phyloP scores from a whole-genome alignment of 352 stramenopile species.

The Phytophthora palmivora region DNA sequence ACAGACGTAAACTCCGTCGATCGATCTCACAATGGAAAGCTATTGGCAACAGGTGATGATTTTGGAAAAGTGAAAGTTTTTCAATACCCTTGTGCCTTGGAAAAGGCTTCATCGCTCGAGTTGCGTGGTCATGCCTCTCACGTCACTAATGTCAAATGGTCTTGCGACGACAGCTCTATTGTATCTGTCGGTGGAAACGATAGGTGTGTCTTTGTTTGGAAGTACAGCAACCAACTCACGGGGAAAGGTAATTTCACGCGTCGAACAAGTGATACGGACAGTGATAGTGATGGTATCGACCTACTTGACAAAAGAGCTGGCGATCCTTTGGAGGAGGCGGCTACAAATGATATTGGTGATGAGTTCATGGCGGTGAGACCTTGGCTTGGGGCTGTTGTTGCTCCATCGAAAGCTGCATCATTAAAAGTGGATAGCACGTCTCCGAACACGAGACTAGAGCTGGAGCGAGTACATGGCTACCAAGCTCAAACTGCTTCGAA shows the following conservation, averaged over 20 bases:
- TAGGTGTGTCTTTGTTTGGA: slow-evolving; percentile 79
- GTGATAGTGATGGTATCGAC: slow-evolving; percentile 10
- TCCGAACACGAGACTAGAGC: slow-evolving; percentile 55
- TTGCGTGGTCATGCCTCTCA: slow-evolving; percentile 80
- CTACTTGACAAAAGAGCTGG: slow-evolving; percentile 26
- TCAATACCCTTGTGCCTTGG: slow-evolving; percentile 74
- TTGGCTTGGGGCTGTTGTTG: slow-evolving; percentile 85
- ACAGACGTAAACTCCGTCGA: slow-evolving; percentile 86
- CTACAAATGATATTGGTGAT: slow-evolving; percentile 61
- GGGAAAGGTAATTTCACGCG: slow-evolving; percentile 6
- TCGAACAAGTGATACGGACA: slow-evolving; percentile 15
- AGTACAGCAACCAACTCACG: slow-evolving; percentile 43
- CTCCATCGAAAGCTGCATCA: slow-evolving; percentile 59
- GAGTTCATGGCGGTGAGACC: slow-evolving; percentile 93
- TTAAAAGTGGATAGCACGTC: slow-evolving; percentile 40
- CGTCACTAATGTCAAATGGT: slow-evolving; percentile 83
- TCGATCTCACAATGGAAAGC: slow-evolving; percentile 64
- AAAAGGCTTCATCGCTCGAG: slow-evolving; percentile 61
- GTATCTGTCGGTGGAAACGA: slow-evolving; percentile 85
- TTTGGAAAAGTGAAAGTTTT: slow-evolving; percentile 90
- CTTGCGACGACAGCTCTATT: slow-evolving; percentile 59
- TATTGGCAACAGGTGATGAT: slow-evolving; percentile 85
- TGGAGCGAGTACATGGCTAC: slow-evolving; percentile 81
- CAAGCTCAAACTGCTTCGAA: slow-evolving; percentile 78
- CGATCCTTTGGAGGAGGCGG: slow-evolving; percentile 39